Conservation (phyloP, 208 protist species). For the Zelonia costaricensis region DNA sequence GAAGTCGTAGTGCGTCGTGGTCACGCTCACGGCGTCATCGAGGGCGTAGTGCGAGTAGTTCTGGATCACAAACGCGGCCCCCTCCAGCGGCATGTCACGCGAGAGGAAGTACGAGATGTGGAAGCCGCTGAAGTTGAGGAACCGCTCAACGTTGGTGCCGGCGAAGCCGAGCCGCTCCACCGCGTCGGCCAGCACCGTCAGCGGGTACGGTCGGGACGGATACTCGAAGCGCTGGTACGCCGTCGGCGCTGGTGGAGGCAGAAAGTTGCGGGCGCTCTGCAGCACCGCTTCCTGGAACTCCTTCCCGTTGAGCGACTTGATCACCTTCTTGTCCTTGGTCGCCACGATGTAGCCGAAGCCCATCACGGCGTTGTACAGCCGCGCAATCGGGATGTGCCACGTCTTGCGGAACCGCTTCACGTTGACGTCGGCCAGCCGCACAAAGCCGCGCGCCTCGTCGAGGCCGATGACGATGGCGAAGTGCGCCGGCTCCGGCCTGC, state of each 20-base stretch:
- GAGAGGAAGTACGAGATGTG: conserved; percentile 91
- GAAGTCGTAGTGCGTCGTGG: conserved; percentile 72
- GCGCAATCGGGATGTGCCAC: conserved; percentile 76
- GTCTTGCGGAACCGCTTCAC: conserved; percentile 90
- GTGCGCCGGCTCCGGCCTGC: conserved; percentile 62
- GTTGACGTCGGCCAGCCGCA: conserved; percentile 88
- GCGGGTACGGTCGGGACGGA: conserved; percentile 69
- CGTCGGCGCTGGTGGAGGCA: conserved; percentile 54
- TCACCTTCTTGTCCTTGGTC: conserved; percentile 67
- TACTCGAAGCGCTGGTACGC: conserved; percentile 83
- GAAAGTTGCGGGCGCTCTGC: conserved; percentile 53
- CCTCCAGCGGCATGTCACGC: conserved; percentile 72
- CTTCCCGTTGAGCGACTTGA: conserved; percentile 61
- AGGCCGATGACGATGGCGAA: conserved; percentile 90
- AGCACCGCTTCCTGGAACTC: conserved; percentile 59
- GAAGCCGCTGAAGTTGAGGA: conserved; percentile 87
- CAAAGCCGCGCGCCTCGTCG: conserved; percentile 65
- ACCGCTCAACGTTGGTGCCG: conserved; percentile 69
- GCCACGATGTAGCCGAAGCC: conserved; percentile 89
- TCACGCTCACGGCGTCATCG: conserved; percentile 64
- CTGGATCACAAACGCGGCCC: conserved; percentile 59
- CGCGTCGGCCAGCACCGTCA: conserved; percentile 88
- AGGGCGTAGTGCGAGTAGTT: conserved; percentile 84
- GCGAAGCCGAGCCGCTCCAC: conserved; percentile 76
- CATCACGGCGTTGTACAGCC: conserved; percentile 87